These are phyloP conservation scores for Cocos nucifera DNA, from an alignment of 176 grass and related monocot species.

Conservation along the genomic window DNA sequence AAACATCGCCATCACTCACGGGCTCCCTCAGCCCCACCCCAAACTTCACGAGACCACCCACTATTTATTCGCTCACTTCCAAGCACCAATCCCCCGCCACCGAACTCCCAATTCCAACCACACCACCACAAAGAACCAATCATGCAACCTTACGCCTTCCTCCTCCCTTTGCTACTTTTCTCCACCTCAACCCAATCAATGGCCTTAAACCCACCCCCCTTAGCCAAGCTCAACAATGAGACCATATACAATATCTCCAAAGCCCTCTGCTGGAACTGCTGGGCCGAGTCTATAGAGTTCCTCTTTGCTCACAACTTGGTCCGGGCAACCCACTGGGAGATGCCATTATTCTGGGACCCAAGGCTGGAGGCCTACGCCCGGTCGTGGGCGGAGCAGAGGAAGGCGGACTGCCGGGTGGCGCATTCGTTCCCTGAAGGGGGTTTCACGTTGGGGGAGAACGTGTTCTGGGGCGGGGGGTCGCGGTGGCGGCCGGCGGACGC, in stretches of 20 bases:
- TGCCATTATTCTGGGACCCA: slow-evolving; percentile 47
- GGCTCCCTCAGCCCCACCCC: too few relatives aligned
- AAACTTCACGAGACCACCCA: too few relatives aligned
- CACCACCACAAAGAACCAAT: too few relatives aligned
- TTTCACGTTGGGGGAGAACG: slow-evolving; percentile 70
- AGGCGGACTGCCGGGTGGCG: slow-evolving; percentile 33
- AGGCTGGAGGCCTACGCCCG: slow-evolving; percentile 36
- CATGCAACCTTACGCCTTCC: not conserved
- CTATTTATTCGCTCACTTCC: too few relatives aligned
- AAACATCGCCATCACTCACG: too few relatives aligned
- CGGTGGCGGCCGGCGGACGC: slow-evolving; percentile 43
- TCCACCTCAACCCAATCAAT: not conserved
- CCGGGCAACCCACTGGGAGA: slow-evolving; percentile 39
- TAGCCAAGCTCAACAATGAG: slow-evolving; percentile 5
- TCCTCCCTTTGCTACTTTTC: not conserved
- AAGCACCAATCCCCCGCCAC: too few relatives aligned
- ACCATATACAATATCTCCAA: slow-evolving; percentile 27
- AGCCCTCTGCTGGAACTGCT: slow-evolving; percentile 37
- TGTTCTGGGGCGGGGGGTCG: slow-evolving; percentile 50
- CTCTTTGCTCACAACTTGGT: slow-evolving; percentile 56
- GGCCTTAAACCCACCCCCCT: not conserved
- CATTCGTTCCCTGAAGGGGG: slow-evolving; percentile 59
- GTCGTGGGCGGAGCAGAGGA: slow-evolving; percentile 49
- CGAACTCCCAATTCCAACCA: too few relatives aligned
- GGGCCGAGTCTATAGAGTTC: slow-evolving; percentile 46